phyloP scores from a whole-genome alignment of 371 early-diverging fungal species.

The Mortierella sp. region DNA sequence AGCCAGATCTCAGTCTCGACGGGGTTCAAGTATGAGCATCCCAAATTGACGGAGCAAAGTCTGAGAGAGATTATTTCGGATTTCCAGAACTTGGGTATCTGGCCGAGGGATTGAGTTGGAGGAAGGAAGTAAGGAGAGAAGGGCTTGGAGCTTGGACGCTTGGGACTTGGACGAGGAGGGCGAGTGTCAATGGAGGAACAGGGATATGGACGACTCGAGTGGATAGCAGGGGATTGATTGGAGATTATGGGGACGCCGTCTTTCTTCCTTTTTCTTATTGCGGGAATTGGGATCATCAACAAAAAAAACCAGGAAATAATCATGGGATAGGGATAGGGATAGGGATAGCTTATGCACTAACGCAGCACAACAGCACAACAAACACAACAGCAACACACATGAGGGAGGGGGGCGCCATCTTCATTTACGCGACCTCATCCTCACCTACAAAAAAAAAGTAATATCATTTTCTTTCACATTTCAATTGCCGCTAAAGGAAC shows the following conservation, averaged over 20 bases:
- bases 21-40: conserved; percentile 80
- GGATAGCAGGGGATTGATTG: too few species aligned
- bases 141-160: conserved; percentile 6
- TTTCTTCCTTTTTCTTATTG: neutral
- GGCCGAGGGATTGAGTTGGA: conserved; percentile 67
- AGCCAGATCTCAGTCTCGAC: conserved; percentile 78
- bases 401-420: neutral
- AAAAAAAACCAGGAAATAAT: too few species aligned
- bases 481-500: neutral
- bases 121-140: too few species aligned
- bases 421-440: neutral
- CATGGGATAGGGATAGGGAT: too few species aligned
- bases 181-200: neutral
- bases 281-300: neutral
- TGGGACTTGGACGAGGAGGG: neutral
- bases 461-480: neutral
- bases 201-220: too few species aligned
- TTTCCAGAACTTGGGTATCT: conserved; percentile 71
- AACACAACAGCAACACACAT: neutral
- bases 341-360: too few species aligned
- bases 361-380: neutral
- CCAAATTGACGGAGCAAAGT: conserved; percentile 73
- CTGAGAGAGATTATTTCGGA: conserved; percentile 79
- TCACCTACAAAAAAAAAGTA: conserved; percentile 1
- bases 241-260: too few species aligned